Percentiles rank a stretch among this genome's conserved stretches.
Conservation (phyloP, 2,329 filamentous ascomycete genomes). For the Trichoderma pleuroti region DNA sequence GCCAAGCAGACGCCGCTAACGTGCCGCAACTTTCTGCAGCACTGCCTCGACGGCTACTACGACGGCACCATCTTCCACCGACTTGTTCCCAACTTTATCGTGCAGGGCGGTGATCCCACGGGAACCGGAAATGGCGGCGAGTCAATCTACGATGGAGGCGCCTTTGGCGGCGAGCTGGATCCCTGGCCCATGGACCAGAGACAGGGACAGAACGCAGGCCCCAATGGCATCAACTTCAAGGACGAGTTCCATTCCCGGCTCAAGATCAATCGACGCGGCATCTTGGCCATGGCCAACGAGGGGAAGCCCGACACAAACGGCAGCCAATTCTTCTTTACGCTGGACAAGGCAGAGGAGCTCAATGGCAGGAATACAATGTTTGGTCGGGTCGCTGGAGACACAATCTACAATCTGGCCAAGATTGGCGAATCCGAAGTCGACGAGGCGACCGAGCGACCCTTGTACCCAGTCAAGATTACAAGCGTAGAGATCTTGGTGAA, state of each 20-base stretch:
- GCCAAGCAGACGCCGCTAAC: slow-evolving; percentile 90
- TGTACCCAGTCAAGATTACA: slow-evolving; percentile 80
- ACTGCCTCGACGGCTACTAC: slow-evolving; percentile 94
- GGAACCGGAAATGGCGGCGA: slow-evolving; percentile 89
- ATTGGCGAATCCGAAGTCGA: slow-evolving; percentile 85
- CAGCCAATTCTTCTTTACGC: slow-evolving; percentile 95
- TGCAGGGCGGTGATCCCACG: slow-evolving; percentile 93
- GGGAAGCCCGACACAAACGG: slow-evolving; percentile 75
- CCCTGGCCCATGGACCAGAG: slow-evolving; percentile 66
- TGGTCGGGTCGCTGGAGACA: slow-evolving; percentile 86
- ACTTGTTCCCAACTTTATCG: slow-evolving; percentile 83
- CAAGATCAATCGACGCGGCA: slow-evolving; percentile 85
- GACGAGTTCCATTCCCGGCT: slow-evolving; percentile 92
- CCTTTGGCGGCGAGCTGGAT: slow-evolving; percentile 68
- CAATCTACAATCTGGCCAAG: slow-evolving; percentile 91
- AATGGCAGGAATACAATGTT: slow-evolving; percentile 91
- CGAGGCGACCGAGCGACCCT: slow-evolving; percentile 73
- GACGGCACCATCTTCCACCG: slow-evolving; percentile 92
- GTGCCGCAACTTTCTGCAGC: slow-evolving; percentile 92
- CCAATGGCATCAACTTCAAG: slow-evolving; percentile 58
- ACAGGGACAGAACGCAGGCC: slow-evolving; percentile 57
- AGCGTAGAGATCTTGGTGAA: slow-evolving; percentile 74
- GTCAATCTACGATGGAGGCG: slow-evolving; percentile 84
- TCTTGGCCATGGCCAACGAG: slow-evolving; percentile 95
- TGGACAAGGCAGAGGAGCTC: slow-evolving; percentile 80